These are phyloP conservation scores for Populus hybrid DNA, from an alignment of 441 rosid genomes.

Conservation along the genomic window DNA sequence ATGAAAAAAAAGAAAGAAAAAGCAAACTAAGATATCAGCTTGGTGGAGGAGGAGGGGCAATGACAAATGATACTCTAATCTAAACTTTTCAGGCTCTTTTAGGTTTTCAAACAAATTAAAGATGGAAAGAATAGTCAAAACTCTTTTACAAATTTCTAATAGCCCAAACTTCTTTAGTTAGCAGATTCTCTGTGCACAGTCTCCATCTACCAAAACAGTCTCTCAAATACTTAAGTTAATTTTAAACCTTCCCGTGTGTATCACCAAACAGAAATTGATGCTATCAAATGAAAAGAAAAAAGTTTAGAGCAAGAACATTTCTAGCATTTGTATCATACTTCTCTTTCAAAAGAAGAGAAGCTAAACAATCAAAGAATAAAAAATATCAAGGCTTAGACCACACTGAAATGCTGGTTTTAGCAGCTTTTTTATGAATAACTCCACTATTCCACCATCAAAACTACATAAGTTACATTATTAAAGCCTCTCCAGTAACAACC, in stretches of 20 bases:
- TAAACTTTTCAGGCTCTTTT: not conserved
- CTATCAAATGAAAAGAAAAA: not conserved
- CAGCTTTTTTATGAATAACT: not conserved
- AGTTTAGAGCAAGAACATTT: not conserved
- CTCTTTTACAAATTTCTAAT: not conserved
- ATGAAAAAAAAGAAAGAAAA: not conserved
- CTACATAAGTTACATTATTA: not conserved
- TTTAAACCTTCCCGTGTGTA: not conserved
- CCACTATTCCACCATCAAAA: not conserved
- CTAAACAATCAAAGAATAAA: not conserved
- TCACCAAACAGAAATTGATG: not conserved
- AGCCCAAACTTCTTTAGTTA: not conserved
- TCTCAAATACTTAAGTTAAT: not conserved
- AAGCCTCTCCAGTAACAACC: not conserved
- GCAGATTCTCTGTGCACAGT: not conserved
- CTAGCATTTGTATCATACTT: not conserved
- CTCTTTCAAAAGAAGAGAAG: not conserved
- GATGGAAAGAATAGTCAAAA: not conserved
- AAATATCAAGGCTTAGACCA: not conserved
- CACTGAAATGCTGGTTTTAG: not conserved
- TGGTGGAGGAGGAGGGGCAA: not conserved
- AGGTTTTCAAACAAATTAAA: not conserved
- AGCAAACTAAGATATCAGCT: not conserved
- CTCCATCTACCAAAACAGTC: not conserved
- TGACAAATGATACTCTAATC: not conserved